A percentile compares a stretch with the other conserved stretches of the same genome.
Conservation (phyloP, 768 basidiomycete species). For the Leucosporidium scottii region DNA sequence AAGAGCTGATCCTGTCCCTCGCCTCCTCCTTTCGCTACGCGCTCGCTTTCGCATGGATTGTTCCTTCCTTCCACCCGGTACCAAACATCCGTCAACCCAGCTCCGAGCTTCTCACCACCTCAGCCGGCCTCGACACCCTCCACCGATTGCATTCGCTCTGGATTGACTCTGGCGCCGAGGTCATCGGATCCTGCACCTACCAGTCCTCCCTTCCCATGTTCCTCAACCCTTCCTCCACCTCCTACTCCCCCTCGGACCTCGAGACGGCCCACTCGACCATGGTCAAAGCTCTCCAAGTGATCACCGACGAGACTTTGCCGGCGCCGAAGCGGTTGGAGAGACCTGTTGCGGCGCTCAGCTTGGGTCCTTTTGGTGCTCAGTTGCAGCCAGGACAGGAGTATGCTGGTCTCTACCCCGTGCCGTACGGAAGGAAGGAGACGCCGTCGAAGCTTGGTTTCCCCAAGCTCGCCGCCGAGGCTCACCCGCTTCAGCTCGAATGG, state of each 20-base stretch:
- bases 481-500: slow-evolving; percentile 10
- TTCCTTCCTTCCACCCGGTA: no score
- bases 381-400: slow-evolving; percentile 43
- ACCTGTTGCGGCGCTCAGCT: slow-evolving; percentile 36
- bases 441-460: not conserved
- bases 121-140: slow-evolving; percentile 35
- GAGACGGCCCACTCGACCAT: slow-evolving; percentile 14
- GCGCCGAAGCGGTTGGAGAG: not conserved
- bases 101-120: slow-evolving; percentile 36
- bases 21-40: no score
- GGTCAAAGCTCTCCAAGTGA: slow-evolving; percentile 21
- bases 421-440: slow-evolving; percentile 34
- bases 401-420: slow-evolving; percentile 41
- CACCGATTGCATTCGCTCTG: slow-evolving; percentile 39
- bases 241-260: slow-evolving; percentile 1
- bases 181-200: slow-evolving; percentile 42
- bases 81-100: no score
- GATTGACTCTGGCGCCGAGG: slow-evolving; percentile 40
- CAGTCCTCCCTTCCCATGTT: slow-evolving; percentile 36
- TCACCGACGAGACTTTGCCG: slow-evolving; percentile 7
- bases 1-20: no score
- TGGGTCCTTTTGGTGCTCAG: slow-evolving; percentile 43
- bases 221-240: slow-evolving; percentile 4
- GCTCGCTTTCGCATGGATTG: no score
- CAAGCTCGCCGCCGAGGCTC: slow-evolving; percentile 17